Evolutionary conservation across 2,329 filamentous ascomycete genomes (phyloP).

Genomic region (Fusarium secorum): DNA sequence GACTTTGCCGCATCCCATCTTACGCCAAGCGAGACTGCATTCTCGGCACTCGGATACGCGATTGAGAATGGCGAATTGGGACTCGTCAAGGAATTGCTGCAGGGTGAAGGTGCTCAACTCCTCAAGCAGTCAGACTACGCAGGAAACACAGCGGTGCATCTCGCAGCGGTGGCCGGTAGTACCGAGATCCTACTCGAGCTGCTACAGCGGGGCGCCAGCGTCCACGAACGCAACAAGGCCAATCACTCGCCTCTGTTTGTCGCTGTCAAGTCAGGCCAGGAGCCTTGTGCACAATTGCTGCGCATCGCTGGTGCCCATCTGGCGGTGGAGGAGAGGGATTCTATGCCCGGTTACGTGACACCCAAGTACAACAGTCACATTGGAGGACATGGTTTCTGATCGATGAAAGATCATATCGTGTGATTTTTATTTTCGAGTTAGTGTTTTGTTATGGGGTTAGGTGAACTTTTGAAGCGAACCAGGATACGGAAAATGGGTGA

Average conservation of each 20-base stretch:
- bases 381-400: slow-evolving; percentile 11
- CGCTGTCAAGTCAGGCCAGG: slow-evolving; percentile 64
- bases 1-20: slow-evolving; percentile 54
- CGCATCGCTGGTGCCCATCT: slow-evolving; percentile 67
- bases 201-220: slow-evolving; percentile 68
- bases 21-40: slow-evolving; percentile 66
- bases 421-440: background rate
- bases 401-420: background rate
- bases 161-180: slow-evolving; percentile 64
- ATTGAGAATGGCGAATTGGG: slow-evolving; percentile 75
- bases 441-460: background rate
- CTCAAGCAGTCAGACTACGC: slow-evolving; percentile 82
- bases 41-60: slow-evolving; percentile 81
- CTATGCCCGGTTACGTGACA: slow-evolving; percentile 36
- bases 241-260: slow-evolving; percentile 73
- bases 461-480: slow-evolving; percentile 1
- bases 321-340: slow-evolving; percentile 52
- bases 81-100: slow-evolving; percentile 72
- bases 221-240: slow-evolving; percentile 70
- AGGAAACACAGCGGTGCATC: slow-evolving; percentile 74
- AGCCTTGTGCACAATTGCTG: slow-evolving; percentile 62
- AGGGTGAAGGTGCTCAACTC: slow-evolving; percentile 69
- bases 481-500: slow-evolving; percentile 1
- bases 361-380: slow-evolving; percentile 29
- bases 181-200: slow-evolving; percentile 65